phyloP scores from a whole-genome alignment of 1,284 basidiomycete genomes.

The Polyporus tsugae region DNA sequence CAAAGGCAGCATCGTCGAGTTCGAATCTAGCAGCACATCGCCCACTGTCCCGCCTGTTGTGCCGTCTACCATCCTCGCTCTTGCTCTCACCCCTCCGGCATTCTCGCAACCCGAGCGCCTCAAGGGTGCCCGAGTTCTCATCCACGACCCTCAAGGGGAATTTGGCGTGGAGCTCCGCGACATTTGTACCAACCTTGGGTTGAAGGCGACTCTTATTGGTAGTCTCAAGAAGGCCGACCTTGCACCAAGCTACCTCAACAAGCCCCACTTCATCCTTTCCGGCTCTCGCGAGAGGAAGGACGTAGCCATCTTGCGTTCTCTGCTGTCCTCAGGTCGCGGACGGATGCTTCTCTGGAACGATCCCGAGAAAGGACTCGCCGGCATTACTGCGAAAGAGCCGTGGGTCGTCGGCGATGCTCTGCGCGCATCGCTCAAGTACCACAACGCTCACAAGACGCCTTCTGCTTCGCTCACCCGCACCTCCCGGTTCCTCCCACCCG shows the following conservation, averaged over 20 bases:
- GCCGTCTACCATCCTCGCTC: constrained; percentile 13
- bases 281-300: constrained; percentile 9
- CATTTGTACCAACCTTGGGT: constrained; percentile 4
- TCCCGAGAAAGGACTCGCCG: constrained; percentile 5
- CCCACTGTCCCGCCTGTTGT: not conserved
- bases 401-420: constrained; percentile 24
- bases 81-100: constrained; percentile 10
- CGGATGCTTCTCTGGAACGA: constrained; percentile 19
- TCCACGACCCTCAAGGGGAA: not conserved
- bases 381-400: constrained; percentile 12
- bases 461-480: not conserved
- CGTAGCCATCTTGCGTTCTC: constrained; percentile 2
- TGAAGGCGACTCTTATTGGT: not conserved
- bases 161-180: constrained; percentile 4
- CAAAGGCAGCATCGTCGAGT: constrained; percentile 14
- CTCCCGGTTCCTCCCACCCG: not conserved
- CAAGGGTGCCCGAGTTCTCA: not conserved
- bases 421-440: not conserved
- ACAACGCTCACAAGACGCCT: not conserved
- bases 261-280: constrained; percentile 14
- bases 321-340: not conserved
- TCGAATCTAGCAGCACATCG: not conserved
- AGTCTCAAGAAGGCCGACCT: not conserved
- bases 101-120: constrained; percentile 11
- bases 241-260: not conserved